Base-by-base conservation (phyloP, 1,139 yeast species). In the Suhomyces anneliseae region DNA sequence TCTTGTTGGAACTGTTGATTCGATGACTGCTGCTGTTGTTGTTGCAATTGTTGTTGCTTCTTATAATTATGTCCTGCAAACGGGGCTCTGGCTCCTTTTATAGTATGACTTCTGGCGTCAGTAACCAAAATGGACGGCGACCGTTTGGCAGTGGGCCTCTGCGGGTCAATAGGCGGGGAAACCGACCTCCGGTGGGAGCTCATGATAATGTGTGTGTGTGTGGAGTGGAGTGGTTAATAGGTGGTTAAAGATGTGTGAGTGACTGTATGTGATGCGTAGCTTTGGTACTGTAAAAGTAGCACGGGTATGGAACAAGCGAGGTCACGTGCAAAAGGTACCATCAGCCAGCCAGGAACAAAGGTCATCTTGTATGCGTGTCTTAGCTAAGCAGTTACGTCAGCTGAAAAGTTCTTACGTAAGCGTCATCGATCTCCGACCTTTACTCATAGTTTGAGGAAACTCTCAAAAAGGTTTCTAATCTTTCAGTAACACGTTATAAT, bases 61-160 rank as follows among this genome's bases (percentile, higher is more conserved):
- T 64, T 68, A 54, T 62, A 72, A 53, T 70, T 72, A 47, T 78
- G 83, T 34, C 85, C 85, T 2, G 95, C 97, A 77, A 90, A 90
- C 4, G 97, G 97, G 0, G 97, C 97, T 48, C 89, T 69, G 14
- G 82, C 72, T 9, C 87, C 81, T 48, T 78, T 77, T 24, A 78
- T 56, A 14, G 65, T 77, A 44, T 81, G 76, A 44, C 82, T 80
- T 53, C 98, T 74, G 4, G 87, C 82, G 68, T 92, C 98, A 0
- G 97, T 92, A 35, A 92, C 98, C 46, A 92, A 74, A 61, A 92
- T 92, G 1, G 97, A 89, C 7, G 98, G 97, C 27, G 97, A 87
- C 57, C 97, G 70, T 57, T 87, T 87, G n/a, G 95, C 90, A 3
- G 89, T 84, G 7, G 90, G 86, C 46, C 81, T 67, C 51, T 66